These are phyloP conservation scores for Trapa bicornis DNA, from an alignment of 345 rosid genomes.

Conservation along the genomic window DNA sequence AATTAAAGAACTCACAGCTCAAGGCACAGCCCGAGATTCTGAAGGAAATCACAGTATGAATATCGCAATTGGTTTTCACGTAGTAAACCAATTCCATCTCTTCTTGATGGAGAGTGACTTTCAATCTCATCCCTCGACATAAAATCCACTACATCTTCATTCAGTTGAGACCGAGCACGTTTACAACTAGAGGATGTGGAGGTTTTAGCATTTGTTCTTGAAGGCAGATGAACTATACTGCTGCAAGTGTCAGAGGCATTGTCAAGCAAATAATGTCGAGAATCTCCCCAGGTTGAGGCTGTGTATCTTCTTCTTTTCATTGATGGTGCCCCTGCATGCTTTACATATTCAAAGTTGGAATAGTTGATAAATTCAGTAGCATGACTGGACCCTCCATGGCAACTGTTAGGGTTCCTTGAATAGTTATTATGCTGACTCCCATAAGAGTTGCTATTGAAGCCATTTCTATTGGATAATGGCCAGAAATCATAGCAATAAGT, in stretches of 20 bases:
- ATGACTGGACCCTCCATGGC: constrained; percentile 17
- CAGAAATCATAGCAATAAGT: constrained; percentile 20
- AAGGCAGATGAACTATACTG: constrained; percentile 17
- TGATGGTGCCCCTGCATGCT: constrained; percentile 28
- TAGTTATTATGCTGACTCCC: constrained; percentile 14
- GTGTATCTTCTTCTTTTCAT: constrained; percentile 52
- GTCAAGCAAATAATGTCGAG: constrained; percentile 18
- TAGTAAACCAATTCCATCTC: constrained; percentile 62
- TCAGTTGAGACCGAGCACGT: constrained; percentile 43
- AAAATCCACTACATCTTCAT: constrained; percentile 50
- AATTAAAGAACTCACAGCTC: constrained; percentile 41
- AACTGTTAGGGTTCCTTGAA: constrained; percentile 14
- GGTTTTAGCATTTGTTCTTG: constrained; percentile 27
- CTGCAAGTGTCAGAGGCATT: constrained; percentile 14
- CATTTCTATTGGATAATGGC: constrained; percentile 18
- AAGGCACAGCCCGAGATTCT: constrained; percentile 52
- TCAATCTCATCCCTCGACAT: constrained; percentile 71
- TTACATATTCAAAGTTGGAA: constrained; percentile 13
- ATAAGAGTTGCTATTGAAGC: constrained; percentile 14
- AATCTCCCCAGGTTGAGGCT: constrained; percentile 33
- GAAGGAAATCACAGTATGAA: constrained; percentile 62
- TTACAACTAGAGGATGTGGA: constrained; percentile 35
- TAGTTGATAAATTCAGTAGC: constrained; percentile 19
- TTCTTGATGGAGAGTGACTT: constrained; percentile 63
- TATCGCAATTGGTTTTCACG: constrained; percentile 67